Evolutionary conservation across 441 rosid genomes (phyloP).

Genomic region (Monsonia emarginata): DNA sequence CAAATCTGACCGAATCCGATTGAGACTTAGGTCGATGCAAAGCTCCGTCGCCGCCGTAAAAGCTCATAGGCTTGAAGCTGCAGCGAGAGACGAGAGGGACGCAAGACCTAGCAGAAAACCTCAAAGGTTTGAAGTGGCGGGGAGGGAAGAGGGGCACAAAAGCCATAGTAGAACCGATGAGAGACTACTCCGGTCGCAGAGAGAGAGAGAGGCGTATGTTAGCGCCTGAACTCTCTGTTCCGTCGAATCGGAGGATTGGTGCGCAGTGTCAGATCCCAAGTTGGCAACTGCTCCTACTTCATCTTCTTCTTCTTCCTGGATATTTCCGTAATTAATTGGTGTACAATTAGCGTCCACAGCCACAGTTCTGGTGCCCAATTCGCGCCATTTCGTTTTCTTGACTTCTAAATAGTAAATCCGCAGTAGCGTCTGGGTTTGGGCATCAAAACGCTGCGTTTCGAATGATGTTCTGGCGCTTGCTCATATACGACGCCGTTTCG

Average conservation of each 20-base stretch:
- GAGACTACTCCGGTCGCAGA: too few relatives aligned
- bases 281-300: not conserved
- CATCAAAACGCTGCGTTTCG: not conserved
- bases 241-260: slow-evolving; percentile 10
- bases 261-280: not conserved
- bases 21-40: not conserved
- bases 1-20: slow-evolving; percentile 18
- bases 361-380: slow-evolving; percentile 31
- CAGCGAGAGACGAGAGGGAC: slow-evolving; percentile 23
- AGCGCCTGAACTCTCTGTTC: not conserved
- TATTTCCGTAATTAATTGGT: too few relatives aligned
- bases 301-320: not conserved
- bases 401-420: slow-evolving; percentile 12
- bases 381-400: slow-evolving; percentile 60
- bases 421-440: too few relatives aligned
- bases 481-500: not conserved
- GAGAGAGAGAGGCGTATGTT: slow-evolving; percentile 24
- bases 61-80: not conserved
- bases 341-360: slow-evolving; percentile 36
- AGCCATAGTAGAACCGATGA: too few relatives aligned
- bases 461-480: not conserved
- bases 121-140: too few relatives aligned
- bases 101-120: too few relatives aligned
- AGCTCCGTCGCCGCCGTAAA: slow-evolving; percentile 2
- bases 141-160: too few relatives aligned